phyloP scores from a whole-genome alignment of 768 basidiomycete genomes.

The Boletus edulis region DNA sequence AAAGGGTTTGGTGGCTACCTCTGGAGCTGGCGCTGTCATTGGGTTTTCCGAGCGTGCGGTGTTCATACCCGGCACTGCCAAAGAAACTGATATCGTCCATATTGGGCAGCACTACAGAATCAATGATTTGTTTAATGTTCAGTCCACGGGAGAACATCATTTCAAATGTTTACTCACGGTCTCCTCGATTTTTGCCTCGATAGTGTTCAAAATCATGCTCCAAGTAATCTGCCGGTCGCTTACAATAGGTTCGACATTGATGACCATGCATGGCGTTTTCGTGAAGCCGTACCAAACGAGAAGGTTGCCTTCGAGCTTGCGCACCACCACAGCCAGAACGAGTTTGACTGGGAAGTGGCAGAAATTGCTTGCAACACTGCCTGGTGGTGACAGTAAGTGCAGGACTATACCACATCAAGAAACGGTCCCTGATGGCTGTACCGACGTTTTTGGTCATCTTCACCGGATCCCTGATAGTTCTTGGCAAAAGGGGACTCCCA shows the following conservation, averaged over 20 bases:
- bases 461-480: too few species aligned
- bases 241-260: slow-evolving; percentile 92
- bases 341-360: slow-evolving; percentile 47
- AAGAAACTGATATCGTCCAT: slow-evolving; percentile 37
- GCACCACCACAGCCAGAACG: slow-evolving; percentile 82
- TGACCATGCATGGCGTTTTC: slow-evolving; percentile 78
- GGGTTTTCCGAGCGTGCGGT: slow-evolving; percentile 49
- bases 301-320: slow-evolving; percentile 89
- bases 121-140: slow-evolving; percentile 73
- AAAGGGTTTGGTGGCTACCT: too few species aligned
- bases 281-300: slow-evolving; percentile 94
- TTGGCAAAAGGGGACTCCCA: too few species aligned
- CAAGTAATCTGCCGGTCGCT: slow-evolving; percentile 93
- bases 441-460: too few species aligned
- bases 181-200: slow-evolving; percentile 86
- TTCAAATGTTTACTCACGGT: slow-evolving; percentile 52
- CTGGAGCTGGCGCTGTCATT: background rate
- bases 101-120: slow-evolving; percentile 93
- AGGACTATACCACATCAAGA: too few species aligned
- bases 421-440: too few species aligned
- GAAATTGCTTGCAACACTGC: too few species aligned
- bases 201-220: slow-evolving; percentile 86
- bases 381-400: too few species aligned
- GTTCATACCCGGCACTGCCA: too few species aligned
- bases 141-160: slow-evolving; percentile 49